Evolutionary conservation across 306 rosid genomes (phyloP).

Genomic region (Carpinus viminea): DNA sequence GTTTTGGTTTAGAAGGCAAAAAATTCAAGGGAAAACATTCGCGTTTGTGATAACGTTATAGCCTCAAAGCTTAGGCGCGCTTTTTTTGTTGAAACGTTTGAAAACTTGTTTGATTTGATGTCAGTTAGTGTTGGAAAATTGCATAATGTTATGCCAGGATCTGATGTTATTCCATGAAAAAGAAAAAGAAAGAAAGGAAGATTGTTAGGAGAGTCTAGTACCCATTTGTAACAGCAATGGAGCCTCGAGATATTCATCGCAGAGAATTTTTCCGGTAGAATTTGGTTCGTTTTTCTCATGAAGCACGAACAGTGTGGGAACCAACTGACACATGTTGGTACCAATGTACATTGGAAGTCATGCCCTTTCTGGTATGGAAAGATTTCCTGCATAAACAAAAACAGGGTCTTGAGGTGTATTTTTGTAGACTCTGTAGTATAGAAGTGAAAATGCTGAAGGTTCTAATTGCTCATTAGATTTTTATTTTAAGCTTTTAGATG

Average conservation of each 20-base stretch:
- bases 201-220: background rate
- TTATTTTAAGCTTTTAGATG: too few relatives aligned
- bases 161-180: background rate
- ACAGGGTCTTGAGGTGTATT: background rate
- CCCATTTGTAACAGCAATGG: background rate
- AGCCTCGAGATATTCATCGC: too few relatives aligned
- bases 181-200: background rate
- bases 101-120: background rate
- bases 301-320: background rate
- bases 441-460: too few relatives aligned
- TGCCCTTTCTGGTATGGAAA: background rate
- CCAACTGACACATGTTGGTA: background rate
- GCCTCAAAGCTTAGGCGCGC: background rate
- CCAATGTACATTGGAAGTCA: background rate
- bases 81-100: background rate
- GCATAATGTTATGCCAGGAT: background rate
- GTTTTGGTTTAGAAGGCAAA: background rate
- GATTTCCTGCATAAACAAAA: background rate
- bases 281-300: too few relatives aligned
- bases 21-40: too few relatives aligned
- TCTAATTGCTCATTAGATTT: too few relatives aligned
- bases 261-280: too few relatives aligned
- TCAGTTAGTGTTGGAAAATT: background rate
- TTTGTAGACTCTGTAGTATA: too few relatives aligned
- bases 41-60: background rate